Conservation (phyloP, 768 basidiomycete species). For the Cyathus striatus region DNA sequence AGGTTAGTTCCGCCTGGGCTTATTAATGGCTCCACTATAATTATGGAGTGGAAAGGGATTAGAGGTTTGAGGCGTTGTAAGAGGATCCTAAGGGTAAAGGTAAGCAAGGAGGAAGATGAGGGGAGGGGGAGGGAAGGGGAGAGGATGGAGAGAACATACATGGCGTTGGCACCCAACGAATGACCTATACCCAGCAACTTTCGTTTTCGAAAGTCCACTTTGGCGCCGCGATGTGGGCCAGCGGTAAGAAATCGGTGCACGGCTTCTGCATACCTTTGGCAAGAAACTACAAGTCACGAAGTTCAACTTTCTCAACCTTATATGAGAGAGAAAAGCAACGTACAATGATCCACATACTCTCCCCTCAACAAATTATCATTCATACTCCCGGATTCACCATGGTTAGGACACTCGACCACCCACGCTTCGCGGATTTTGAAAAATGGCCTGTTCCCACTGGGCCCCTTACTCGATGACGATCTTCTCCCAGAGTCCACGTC, state of each 20-base stretch:
- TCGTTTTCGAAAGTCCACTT: constrained; percentile 42
- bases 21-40: constrained; percentile 64
- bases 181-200: constrained; percentile 64
- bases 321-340: constrained; percentile 10
- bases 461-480: no score
- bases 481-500: constrained; percentile 9
- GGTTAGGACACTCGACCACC: constrained; percentile 70
- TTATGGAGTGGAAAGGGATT: constrained; percentile 42
- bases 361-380: constrained; percentile 44
- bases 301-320: constrained; percentile 1
- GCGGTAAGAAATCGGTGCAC: constrained; percentile 50
- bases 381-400: constrained; percentile 53
- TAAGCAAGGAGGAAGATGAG: no score
- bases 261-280: constrained; percentile 57
- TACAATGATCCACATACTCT: constrained; percentile 43
- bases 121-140: no score
- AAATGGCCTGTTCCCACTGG: no score
- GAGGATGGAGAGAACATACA: no score
- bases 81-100: constrained; percentile 54
- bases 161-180: constrained; percentile 60
- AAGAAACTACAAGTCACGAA: constrained; percentile 41
- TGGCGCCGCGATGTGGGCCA: constrained; percentile 29
- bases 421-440: constrained; percentile 53
- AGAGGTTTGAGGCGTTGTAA: constrained; percentile 42
- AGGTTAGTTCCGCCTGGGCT: constrained; percentile 45